phyloP scores from a whole-genome alignment of 495 filamentous ascomycete genomes.

The Cairneyella variabilis region DNA sequence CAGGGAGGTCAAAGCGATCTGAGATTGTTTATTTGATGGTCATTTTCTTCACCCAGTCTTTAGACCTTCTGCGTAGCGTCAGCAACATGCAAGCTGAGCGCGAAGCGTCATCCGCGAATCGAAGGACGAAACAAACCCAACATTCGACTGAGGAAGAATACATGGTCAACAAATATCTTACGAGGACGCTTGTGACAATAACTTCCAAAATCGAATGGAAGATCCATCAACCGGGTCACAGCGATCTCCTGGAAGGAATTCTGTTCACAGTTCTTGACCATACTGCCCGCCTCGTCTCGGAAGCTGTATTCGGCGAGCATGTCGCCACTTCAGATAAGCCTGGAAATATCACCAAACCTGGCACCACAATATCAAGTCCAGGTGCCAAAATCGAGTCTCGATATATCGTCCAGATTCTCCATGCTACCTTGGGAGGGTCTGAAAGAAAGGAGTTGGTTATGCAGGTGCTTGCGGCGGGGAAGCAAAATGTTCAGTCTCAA shows the following conservation, averaged over 20 bases:
- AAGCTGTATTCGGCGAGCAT: conserved; percentile 26
- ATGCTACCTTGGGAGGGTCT: conserved; percentile 31
- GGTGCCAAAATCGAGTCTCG: conserved; percentile 20
- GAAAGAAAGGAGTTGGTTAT: conserved; percentile 13
- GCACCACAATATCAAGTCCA: not conserved
- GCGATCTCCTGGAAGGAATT: conserved; percentile 23
- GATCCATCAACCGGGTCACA: conserved; percentile 10
- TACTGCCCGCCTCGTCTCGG: conserved; percentile 22
- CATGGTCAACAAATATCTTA: conserved; percentile 15
- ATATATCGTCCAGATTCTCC: conserved; percentile 37
- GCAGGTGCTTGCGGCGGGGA: conserved; percentile 6
- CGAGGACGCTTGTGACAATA: conserved; percentile 7
- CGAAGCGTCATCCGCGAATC: not conserved
- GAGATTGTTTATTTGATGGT: conserved; percentile 39
- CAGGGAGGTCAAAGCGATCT: conserved; percentile 15
- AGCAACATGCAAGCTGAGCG: conserved; percentile 26
- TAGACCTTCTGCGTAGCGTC: conserved; percentile 30
- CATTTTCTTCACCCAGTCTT: conserved; percentile 35
- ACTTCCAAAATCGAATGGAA: conserved; percentile 16
- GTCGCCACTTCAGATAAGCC: conserved; percentile 18
- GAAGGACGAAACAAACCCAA: conserved; percentile 7
- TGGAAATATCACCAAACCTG: conserved; percentile 13
- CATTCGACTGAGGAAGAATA: conserved; percentile 12
- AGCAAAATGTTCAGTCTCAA: not conserved
- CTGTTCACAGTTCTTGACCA: conserved; percentile 18